Evolutionary conservation across 129 eudicot species (phyloP).

Genomic region (Rutidosis leptorrhynchoides): DNA sequence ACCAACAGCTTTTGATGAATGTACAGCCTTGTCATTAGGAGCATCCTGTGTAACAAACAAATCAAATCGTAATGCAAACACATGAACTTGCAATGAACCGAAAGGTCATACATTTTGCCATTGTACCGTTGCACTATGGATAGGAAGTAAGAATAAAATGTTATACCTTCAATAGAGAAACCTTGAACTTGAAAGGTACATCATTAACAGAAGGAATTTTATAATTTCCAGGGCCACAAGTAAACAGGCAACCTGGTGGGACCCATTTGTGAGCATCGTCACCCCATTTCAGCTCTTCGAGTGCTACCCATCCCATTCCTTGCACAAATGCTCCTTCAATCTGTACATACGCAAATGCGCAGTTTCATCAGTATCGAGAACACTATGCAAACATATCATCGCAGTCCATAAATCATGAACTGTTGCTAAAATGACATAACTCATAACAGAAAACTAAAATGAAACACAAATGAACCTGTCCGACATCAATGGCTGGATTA

Average conservation of each 20-base stretch:
- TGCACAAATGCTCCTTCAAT: constrained; percentile 97
- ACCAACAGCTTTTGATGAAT: constrained; percentile 96
- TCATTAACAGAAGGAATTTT: constrained; percentile 95
- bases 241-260: constrained; percentile 68
- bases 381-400: neutral
- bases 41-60: constrained; percentile 55
- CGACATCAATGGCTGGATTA: constrained; percentile 96
- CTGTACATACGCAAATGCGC: constrained; percentile 34
- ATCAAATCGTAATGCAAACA: neutral
- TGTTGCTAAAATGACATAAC: constrained; percentile 2
- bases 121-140: neutral
- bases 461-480: constrained; percentile 54
- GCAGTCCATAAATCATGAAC: neutral
- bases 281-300: constrained; percentile 98
- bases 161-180: constrained; percentile 85
- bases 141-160: neutral
- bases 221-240: constrained; percentile 88
- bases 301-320: constrained; percentile 96
- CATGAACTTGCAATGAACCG: neutral
- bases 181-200: constrained; percentile 73
- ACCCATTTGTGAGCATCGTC: constrained; percentile 94
- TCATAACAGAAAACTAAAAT: neutral
- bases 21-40: constrained; percentile 83
- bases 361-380: neutral
- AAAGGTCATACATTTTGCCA: neutral